Base-by-base conservation (phyloP, 2,329 filamentous ascomycete species). In the Microdochium paspali region DNA sequence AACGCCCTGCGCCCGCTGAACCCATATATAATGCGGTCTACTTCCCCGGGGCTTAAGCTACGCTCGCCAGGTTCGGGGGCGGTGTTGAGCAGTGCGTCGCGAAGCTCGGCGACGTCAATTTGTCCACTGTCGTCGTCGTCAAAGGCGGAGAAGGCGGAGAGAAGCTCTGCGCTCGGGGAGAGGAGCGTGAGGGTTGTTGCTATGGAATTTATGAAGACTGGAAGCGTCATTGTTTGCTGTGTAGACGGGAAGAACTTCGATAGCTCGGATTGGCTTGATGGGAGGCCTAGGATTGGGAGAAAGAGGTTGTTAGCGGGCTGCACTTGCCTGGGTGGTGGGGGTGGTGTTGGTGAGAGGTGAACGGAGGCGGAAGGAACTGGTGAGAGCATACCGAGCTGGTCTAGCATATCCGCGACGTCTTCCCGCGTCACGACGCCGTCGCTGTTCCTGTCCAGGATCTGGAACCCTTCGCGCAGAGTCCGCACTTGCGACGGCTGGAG, bases 51-150 rank as follows among this genome's bases (percentile, higher is more conserved):
- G 1, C 79, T 84, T 53, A 94, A 66, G 0, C 76, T 66, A 32
- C 70, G 71, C 62, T 80, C 76, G 18, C 87, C 87, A 0, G 79
- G 74, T 55, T 95, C 89, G 0, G 89, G 87, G 0, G 82, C 81
- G 1, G 90, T 95, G 54, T 90, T 79, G 35, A 96, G 67, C 42
- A 98, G 65, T 0, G 91, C 89, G 56, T 93, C 87, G 43, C 86
- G 81, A 52, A 98, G 68, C 64, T 95, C 89, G 0, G 71, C 77
- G 20, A 95, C 69, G 61, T 97, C 90, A 32, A 97, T 82, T 65
- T 96, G 90, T 3, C 93, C 93, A 58, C 87, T 93, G 62, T 98
- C 93, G 53, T 95, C 90, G 52, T 95, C 87, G 60, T 98, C 93
- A 61, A 97, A 97, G 0, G 93, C 93, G 2, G 89, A 89, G 56